Evolutionary conservation across 1,284 basidiomycete species (phyloP), one percentile per base, ranked within the genome.

Genomic region (Malassezia pachydermatis): DNA sequence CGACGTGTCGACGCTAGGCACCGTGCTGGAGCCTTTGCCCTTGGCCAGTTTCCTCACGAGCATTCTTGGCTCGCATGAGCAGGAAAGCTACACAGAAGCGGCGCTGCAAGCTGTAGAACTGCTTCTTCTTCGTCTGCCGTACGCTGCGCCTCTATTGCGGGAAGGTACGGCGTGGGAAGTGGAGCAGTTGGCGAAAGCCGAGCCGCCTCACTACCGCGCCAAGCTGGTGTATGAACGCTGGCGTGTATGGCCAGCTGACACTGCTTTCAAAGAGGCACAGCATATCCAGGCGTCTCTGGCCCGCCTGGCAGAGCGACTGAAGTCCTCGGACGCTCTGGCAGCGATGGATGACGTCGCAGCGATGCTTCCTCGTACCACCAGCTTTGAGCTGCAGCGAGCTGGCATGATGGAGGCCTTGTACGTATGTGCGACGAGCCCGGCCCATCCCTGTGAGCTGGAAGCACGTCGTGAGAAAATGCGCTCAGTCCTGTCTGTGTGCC

Each of bases 301-400:
- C 5, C 39, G 24, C 16, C 79, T 81, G 25, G 72, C 86, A n/a
- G 72, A 76, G 20, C 54, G 7, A 10, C 34, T 25, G 29, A 4
- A 20, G 23, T 2, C 16, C 4, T 30, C 16, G 11, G n/a, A 44
- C 14, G 32, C 16, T 10, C 20, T 24, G 61, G 59, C 2, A 14
- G 79, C 80, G 10, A 73, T 94, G 20, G 76, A 77, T 47, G 81
- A 83, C 55, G 76, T 96, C 17, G 84, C 86, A 0, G 77, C 78
- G 13, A 77, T 89, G 36, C 92, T 99, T 70, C 76, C 82, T 1
- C 82, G 82, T n/a, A 77, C 65, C 37, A 73, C 73, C 1, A 94
- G 89, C 73, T 98, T 96, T 60, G 94, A 99, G 75, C 74, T 98
- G 33, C 75, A 95, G 46, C 85, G 94, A 65, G 92, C 88, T 63